Base-by-base conservation (phyloP, 140 eudicot genomes). In the Cichorium intybus region DNA sequence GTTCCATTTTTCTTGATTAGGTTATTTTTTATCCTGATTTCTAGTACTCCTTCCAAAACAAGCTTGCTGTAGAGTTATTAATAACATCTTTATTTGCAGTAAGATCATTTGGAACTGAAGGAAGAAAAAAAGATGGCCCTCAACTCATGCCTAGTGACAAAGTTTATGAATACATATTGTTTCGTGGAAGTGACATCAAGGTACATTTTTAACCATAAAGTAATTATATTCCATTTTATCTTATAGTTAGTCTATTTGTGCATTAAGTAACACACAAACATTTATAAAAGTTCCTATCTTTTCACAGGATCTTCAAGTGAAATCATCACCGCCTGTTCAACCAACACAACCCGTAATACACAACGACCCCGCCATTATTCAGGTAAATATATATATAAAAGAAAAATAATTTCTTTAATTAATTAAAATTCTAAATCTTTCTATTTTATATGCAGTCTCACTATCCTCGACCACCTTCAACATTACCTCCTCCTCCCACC, bases 101-200 rank as follows among this genome's bases (percentile, higher is more conserved):
- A 70, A 79, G 89, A 77, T 89, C 95, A 50, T 89, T 79, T 75
- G 97, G 95, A 60, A 83, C 92, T 6, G 97, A 89, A 77, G 92
- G 97, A 14, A 70, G 97, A 11, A 86, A 89, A 64, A 86, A 83
- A 59, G 95, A 89, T 77, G 97, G 97, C 17, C 87, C 95, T 10
- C 95, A 89, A 71, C 80, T 86, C 46, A 80, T 85, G 62, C 92
- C 92, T 20, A 84, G 87, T 61, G 97, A 89, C 68, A 89, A 84
- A 67, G 80, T 89, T 66, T 89, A 86, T 63, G 97, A 86, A 33
- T 89, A 84, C 81, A 89, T 89, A 63, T 80, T 89, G 57, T 89
- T 89, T 58, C 93, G 97, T 58, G 95, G 97, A 68, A 89, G 88
- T 77, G 97, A 89, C 74, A 89, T 89, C 74, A 89, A 89, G 95